phyloP scores from a whole-genome alignment of 2,329 filamentous ascomycete species.

The Cordyceps sp. region DNA sequence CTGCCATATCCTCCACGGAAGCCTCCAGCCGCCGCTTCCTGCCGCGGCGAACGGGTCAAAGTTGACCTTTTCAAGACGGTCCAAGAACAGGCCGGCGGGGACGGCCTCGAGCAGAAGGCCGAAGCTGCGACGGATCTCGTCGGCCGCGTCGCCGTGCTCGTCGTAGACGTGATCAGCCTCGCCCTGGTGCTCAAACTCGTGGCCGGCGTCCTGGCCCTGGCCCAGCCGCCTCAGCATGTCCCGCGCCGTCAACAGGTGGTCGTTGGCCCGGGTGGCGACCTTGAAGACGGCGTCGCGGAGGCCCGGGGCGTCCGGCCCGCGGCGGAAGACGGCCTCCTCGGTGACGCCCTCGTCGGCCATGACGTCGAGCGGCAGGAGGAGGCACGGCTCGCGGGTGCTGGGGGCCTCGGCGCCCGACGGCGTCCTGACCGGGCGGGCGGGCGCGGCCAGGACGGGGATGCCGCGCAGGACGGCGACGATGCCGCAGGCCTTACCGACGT shows the following conservation, averaged over 20 bases:
- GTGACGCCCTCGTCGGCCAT: slow-evolving; percentile 69
- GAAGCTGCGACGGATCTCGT: slow-evolving; percentile 45
- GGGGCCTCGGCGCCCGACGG: slow-evolving; percentile 21
- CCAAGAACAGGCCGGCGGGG: slow-evolving; percentile 61
- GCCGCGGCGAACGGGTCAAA: slow-evolving; percentile 68
- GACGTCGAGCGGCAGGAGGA: slow-evolving; percentile 74
- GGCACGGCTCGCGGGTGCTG: slow-evolving; percentile 25
- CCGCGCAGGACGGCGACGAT: slow-evolving; percentile 79
- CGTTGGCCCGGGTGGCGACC: slow-evolving; percentile 84
- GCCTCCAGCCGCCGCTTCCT: slow-evolving; percentile 52
- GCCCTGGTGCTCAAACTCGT: slow-evolving; percentile 76
- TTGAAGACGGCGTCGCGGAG: slow-evolving; percentile 81
- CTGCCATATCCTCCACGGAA: slow-evolving; percentile 61
- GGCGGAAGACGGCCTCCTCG: slow-evolving; percentile 79
- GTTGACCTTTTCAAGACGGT: slow-evolving; percentile 59
- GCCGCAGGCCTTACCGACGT: slow-evolving; percentile 86
- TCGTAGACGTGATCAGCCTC: slow-evolving; percentile 50
- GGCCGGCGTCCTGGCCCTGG: slow-evolving; percentile 57
- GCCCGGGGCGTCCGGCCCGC: slow-evolving; percentile 61
- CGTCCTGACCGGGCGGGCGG: slow-evolving; percentile 31
- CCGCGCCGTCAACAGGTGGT: slow-evolving; percentile 84
- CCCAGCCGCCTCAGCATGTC: slow-evolving; percentile 77
- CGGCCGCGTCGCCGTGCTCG: slow-evolving; percentile 17
- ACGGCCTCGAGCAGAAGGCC: slow-evolving; percentile 68
- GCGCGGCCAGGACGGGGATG: slow-evolving; percentile 71